Base-by-base conservation (phyloP, 352 stramenopile species). In the Phytophthora syringae region DNA sequence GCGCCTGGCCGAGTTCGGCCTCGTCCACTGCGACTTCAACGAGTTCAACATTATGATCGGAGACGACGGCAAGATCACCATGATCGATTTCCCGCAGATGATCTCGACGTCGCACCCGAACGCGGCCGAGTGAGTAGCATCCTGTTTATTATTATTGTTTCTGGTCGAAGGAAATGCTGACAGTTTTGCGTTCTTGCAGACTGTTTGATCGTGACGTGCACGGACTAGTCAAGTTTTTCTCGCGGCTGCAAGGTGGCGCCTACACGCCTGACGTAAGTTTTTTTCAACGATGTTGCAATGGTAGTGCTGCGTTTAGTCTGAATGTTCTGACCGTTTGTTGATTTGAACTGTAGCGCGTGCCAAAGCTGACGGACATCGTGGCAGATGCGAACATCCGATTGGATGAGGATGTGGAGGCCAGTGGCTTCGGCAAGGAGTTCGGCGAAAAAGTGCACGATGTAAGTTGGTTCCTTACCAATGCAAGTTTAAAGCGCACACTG, bases 51-150 rank as follows among this genome's bases (percentile, higher is more conserved):
- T 99, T 49, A 98, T 99, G 91, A 95, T 99, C 22, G 91, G 98
- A 76, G 82, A 96, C 45, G 71, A 78, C 36, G 82, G 90, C 52
- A 89, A 97, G 73, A 91, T 99, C 16, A 99, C 98, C 15, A 97
- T 99, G 74, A 99, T 99, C 80, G 98, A 99, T 90, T 99, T 99
- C 76, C 98, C 98, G 12, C 98, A 99, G 84, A 99, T 99, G 98
- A 97, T 99, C 50, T 99, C 93, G 9, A 99, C 95, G 2, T 93
- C 87, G 22, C 98, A 99, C 77, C 89, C 93, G 7, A 99, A 99
- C 79, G 98, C 98, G 25, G 74, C 89, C 40, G 95, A 99, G 83
- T 99, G 87, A 70, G 92, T 75, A 13, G n/a, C 21, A 36, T 7
- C 15, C 34, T 42, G 34, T 1, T 42, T 43, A 32, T 24, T 24